Evolutionary conservation across 202 grass and related monocot species (phyloP), one percentile per base, ranked within the genome.

Genomic region (Bolboschoenoplectus hybrid): DNA sequence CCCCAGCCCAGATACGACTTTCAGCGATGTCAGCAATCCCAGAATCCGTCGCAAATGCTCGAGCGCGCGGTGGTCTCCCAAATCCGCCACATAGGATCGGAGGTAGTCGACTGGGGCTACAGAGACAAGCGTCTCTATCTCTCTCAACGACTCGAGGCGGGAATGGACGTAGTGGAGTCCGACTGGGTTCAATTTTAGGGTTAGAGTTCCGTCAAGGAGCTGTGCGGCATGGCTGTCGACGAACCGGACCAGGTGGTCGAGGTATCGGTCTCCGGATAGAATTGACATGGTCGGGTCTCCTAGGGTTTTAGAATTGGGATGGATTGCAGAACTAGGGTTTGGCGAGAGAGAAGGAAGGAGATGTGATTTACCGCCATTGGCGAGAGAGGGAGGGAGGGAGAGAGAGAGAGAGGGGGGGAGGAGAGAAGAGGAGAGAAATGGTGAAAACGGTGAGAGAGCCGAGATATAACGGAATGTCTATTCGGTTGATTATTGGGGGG

Each of bases 61-160:
- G 74, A 99, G 90, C 86, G 92, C 93, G 52, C 92, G 93, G 93
- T 99, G 97, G 86, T 99, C 97, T 6, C 93, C 97, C 74, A 99
- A 90, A 84, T 99, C 93, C 67, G 93, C 92, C 38, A 99, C 93
- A 76, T 99, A 99, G 75, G 92, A 94, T 74, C 97, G 91, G 69
- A 99, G 97, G 88, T 99, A 99, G 86, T 99, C 92, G 83, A 99
- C 96, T 2, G 93, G 96, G 67, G 96, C 93, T 6, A 91, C 87
- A 12, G 96, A 92, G 73, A 92, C 86, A 26, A 98, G 90, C 19
- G 87, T 92, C 89, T 98, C 97, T 52, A 96, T 89, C 90, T 98
- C 97, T 57, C 86, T 87, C 68, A 98, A 92, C 90, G 91, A 89
- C 75, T 96, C 93, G 82, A 98, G 91, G 47, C 97, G 93, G 81